Evolutionary conservation across 495 filamentous ascomycete species (phyloP), one percentile per base, ranked within the genome.

Genomic region (Penicillium coffeae): DNA sequence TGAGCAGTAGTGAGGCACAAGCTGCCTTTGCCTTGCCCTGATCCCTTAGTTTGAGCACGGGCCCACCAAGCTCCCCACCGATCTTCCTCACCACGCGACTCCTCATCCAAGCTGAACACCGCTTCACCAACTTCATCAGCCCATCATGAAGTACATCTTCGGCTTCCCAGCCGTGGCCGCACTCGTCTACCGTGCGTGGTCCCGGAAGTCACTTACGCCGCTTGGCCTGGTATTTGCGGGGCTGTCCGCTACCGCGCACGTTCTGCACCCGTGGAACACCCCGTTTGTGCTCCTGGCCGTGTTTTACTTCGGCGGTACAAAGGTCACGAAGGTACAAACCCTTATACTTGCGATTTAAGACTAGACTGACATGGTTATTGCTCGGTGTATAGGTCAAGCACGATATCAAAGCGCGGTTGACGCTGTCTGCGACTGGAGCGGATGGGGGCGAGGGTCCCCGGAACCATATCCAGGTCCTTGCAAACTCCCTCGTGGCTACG

Each of bases 201-300:
- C 80, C 15, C 82, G 82, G 52, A 84, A 88, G 19, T 90, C 88
- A 7, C 75, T 95, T 37, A 93, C 89, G 10, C 83, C 85, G 0
- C 68, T 75, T 25, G 89, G 89, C 36, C 77, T 91, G 50, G 58
- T 84, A 8, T 75, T 79, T 16, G 90, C 90, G 10, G 68, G 67
- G 18, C 50, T 85, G 22, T 94, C 94, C 7, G 91, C 89, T 8
- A 63, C 76, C 45, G 79, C 84, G 3, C 93, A 98, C 65, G 88
- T 90, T 8, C 55, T 89, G 16, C 93, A 97, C 67, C 91, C 93
- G 8, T 95, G 88, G 88, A 86, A 84, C 45, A 70, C 90, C n/a
- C 90, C 88, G 2, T 94, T 96, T 65, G 75, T 78, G 18, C 76
- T 96, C 9, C 77, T 98, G 2, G 76, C 74, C 34, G 81, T 91